Base-by-base conservation (phyloP, 2,329 filamentous ascomycete species). In the Hirsutella minnesotensis region DNA sequence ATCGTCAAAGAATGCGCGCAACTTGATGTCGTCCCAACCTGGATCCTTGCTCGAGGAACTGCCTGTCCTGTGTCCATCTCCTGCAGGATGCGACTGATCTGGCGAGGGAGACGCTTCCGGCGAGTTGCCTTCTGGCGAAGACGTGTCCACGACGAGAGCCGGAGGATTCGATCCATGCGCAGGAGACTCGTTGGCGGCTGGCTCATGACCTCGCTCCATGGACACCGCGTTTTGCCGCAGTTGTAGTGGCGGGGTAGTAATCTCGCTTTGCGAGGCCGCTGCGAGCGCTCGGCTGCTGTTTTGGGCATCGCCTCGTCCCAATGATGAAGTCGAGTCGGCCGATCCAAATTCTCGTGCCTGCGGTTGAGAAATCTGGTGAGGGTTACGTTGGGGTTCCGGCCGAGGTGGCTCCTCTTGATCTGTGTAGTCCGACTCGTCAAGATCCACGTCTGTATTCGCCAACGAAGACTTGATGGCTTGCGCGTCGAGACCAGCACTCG, bases 1-100 rank as follows among this genome's bases (percentile, higher is more conserved):
- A 51, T 92, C 87, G 51, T 96, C 90, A 54, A 96, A 83, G 64
- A 95, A 98, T 13, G 85, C 82, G 46, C 87, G 79, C 22, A 98
- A 74, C 53, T 80, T 86, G 44, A 79, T 73, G 60, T 96, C 90
- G 48, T 87, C 90, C 92, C 92, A 98, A 0, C 79, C 77, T 21
- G 70, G 68, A 15, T 61, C 56, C 40, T 56, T 55, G 33, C 50
- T 68, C 56, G 47, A 62, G 55, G 52, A 69, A 62, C 49, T 53
- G 19, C 49, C 52, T 50, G 62, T 49, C 53, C 63, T 59, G 16
- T 56, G 54, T 19, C 55, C 58, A 31, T 60, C 64, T 29, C 69
- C 68, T 9, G 62, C 63, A 10, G 61, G 58, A 38, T 73, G 72
- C 20, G 72, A 63, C 8, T 77, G 64, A 49, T 82, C 79, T 2